A percentile compares a stretch with the other conserved stretches of the same genome.
These are phyloP conservation scores for Ministeria vibrans DNA, from an alignment of 78 protist species.

Conservation along the genomic window DNA sequence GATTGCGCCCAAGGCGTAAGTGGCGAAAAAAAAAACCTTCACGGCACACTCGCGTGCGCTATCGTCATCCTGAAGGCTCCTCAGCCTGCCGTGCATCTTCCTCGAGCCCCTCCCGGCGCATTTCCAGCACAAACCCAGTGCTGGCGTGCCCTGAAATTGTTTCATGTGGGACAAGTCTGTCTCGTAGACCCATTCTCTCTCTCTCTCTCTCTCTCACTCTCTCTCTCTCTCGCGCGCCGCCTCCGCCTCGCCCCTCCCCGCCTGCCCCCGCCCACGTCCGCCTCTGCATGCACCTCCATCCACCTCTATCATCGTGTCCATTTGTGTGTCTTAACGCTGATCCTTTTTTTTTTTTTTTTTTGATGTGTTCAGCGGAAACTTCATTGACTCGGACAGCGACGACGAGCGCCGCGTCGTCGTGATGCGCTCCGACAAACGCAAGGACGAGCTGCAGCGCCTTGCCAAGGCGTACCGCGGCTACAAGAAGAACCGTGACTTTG, in stretches of 20 bases:
- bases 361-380: too few relatives aligned
- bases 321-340: constrained; percentile 9
- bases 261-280: background rate
- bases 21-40: background rate
- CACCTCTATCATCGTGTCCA: background rate
- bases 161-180: too few relatives aligned
- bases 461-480: too few relatives aligned
- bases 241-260: background rate
- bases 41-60: background rate
- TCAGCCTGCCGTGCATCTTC: background rate
- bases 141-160: background rate
- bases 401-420: too few relatives aligned
- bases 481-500: too few relatives aligned
- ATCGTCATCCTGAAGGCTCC: background rate
- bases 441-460: too few relatives aligned
- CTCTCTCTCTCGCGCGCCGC: too few relatives aligned
- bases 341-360: background rate
- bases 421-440: too few relatives aligned
- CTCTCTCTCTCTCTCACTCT: too few relatives aligned
- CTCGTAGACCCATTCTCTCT: too few relatives aligned
- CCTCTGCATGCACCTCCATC: constrained; percentile 4
- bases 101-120: background rate
- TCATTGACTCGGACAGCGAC: too few relatives aligned
- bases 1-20: background rate
- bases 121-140: background rate